A percentile compares a stretch with the other conserved stretches of the same genome.
phyloP scores from a whole-genome alignment of 2,329 filamentous ascomycete species.

The Paraconiothyrium brasiliense region DNA sequence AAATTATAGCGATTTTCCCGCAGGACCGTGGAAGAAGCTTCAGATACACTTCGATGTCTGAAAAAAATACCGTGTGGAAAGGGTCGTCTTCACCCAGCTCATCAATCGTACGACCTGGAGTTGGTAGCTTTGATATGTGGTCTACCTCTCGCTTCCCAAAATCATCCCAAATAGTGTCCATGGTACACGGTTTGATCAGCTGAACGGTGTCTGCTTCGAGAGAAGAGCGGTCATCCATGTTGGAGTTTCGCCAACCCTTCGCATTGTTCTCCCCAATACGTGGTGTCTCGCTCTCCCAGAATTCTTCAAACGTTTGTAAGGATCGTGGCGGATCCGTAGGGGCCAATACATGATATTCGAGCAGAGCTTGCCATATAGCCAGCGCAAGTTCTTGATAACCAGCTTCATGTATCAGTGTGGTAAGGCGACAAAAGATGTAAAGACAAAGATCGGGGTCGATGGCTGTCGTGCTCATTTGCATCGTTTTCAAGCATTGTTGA shows the following conservation, averaged over 20 bases:
- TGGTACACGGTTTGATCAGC: constrained; percentile 16
- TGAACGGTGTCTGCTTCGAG: constrained; percentile 10
- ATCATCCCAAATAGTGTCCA: constrained; percentile 28
- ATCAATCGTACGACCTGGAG: constrained; percentile 79
- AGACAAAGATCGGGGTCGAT: constrained; percentile 49
- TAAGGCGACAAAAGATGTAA: constrained; percentile 79
- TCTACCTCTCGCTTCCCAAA: constrained; percentile 62
- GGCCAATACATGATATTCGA: constrained; percentile 75
- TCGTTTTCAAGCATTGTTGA: constrained; percentile 63
- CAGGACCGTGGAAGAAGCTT: constrained; percentile 51
- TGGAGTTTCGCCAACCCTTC: constrained; percentile 73
- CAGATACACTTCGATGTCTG: constrained; percentile 75
- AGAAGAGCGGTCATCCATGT: constrained; percentile 26
- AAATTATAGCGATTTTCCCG: constrained; percentile 63
- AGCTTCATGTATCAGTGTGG: constrained; percentile 75
- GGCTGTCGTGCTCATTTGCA: constrained; percentile 27
- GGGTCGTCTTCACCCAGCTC: constrained; percentile 81
- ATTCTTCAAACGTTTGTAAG: constrained; percentile 66
- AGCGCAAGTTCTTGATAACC: constrained; percentile 81
- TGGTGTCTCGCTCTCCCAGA: constrained; percentile 87
- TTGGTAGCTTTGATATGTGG: constrained; percentile 58
- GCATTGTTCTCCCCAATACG: constrained; percentile 79
- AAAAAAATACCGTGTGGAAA: constrained; percentile 81
- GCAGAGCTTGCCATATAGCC: constrained; percentile 81
- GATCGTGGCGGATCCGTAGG: constrained; percentile 56